Percentiles rank a stretch among this genome's conserved stretches.
These are phyloP conservation scores for Linderniella brevidens DNA, from an alignment of 257 asterid genomes.

Conservation along the genomic window DNA sequence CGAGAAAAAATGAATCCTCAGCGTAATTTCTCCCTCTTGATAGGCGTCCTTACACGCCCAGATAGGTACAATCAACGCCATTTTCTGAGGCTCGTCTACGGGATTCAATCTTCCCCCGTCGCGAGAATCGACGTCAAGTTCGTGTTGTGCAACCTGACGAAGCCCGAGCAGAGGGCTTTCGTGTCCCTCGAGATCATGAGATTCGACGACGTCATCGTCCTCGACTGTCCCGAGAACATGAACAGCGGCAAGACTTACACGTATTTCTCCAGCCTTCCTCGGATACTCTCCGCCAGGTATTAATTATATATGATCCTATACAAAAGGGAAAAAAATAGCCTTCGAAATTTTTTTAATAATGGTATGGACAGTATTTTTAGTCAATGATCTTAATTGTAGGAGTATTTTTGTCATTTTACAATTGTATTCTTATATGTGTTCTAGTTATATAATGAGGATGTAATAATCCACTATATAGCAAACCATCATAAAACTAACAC, in stretches of 20 bases:
- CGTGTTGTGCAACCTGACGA: constrained; percentile 46
- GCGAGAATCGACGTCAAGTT: constrained; percentile 42
- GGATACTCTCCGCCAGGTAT: constrained; percentile 11
- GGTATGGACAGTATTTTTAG: too few species aligned
- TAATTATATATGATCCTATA: too few species aligned
- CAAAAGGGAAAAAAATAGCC: too few species aligned
- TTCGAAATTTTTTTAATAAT: too few species aligned
- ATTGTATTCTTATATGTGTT: too few species aligned
- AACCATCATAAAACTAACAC: too few species aligned
- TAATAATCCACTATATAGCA: too few species aligned
- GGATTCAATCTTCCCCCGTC: constrained; percentile 23
- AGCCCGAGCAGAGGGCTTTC: constrained; percentile 27
- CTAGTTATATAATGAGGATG: too few species aligned
- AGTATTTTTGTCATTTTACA: too few species aligned
- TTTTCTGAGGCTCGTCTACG: constrained; percentile 66
- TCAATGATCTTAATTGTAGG: too few species aligned
- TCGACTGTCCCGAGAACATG: constrained; percentile 56
- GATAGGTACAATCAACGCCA: constrained; percentile 45
- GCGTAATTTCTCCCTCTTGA: constrained; percentile 25
- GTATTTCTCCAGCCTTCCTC: constrained; percentile 55
- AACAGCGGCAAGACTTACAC: constrained; percentile 53
- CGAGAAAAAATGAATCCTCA: constrained; percentile 7
- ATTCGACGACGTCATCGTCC: constrained; percentile 41
- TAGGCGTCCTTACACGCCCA: constrained; percentile 52
- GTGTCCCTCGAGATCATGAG: constrained; percentile 55